A percentile compares a stretch with the other conserved stretches of the same genome.
Conservation (phyloP, 352 stramenopile species). For the Globisporangium ultimum region DNA sequence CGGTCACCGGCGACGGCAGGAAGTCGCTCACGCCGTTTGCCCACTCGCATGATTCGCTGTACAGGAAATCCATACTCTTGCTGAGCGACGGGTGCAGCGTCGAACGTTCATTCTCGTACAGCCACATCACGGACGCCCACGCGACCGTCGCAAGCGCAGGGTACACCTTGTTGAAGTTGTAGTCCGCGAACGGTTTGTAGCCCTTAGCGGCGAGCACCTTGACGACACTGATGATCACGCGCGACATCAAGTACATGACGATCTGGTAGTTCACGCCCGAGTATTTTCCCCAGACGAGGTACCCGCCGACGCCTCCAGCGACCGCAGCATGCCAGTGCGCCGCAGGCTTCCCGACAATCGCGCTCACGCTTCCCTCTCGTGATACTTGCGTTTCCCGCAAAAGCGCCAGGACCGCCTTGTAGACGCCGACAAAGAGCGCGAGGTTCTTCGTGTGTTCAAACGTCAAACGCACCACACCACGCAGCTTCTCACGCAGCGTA, state of each 20-base stretch:
- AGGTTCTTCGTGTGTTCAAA: slow-evolving; percentile 88
- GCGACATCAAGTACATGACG: slow-evolving; percentile 86
- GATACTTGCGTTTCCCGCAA: slow-evolving; percentile 54
- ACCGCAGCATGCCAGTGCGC: slow-evolving; percentile 77
- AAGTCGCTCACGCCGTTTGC: slow-evolving; percentile 68
- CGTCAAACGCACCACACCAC: slow-evolving; percentile 66
- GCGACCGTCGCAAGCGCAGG: slow-evolving; percentile 70
- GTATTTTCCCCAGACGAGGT: slow-evolving; percentile 84
- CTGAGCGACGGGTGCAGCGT: slow-evolving; percentile 76
- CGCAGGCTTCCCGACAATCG: slow-evolving; percentile 59
- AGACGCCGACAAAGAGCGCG: slow-evolving; percentile 84
- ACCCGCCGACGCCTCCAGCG: slow-evolving; percentile 70
- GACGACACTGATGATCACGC: slow-evolving; percentile 63
- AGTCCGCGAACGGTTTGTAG: slow-evolving; percentile 53
- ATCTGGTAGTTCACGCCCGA: slow-evolving; percentile 89
- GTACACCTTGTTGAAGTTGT: slow-evolving; percentile 77
- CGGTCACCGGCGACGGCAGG: slow-evolving; percentile 70
- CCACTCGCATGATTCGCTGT: slow-evolving; percentile 83
- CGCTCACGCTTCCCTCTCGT: slow-evolving; percentile 24
- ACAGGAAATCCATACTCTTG: slow-evolving; percentile 89
- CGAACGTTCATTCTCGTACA: slow-evolving; percentile 83
- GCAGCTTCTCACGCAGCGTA: slow-evolving; percentile 73
- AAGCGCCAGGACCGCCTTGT: slow-evolving; percentile 72
- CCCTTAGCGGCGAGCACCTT: slow-evolving; percentile 63
- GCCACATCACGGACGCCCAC: slow-evolving; percentile 84